Base-by-base conservation (phyloP, 768 basidiomycete species). In the Goffeauzyma gilvescens region DNA sequence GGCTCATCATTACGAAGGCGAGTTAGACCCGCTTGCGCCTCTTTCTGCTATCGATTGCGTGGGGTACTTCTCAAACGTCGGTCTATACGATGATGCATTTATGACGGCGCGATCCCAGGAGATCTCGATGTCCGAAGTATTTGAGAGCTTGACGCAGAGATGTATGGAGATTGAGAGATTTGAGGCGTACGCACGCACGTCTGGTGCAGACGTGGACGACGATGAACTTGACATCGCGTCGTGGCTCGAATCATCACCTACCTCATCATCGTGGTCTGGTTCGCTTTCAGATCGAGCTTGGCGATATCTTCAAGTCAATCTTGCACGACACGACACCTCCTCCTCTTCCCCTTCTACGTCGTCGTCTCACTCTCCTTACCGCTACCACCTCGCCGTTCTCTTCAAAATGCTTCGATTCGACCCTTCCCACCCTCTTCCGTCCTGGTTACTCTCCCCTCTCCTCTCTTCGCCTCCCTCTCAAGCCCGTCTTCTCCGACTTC, bases 121-220 rank as follows among this genome's bases (percentile, higher is more conserved):
- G 25, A 75, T 85, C 31, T 84, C 93, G 60, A 82, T 95, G 80
- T 75, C 76, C 3, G 79, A 84, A 49, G 55, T 90, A 9, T 90
- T 96, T 56, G 72, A 73, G 31, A 70, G 74, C 49, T 65, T 96
- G 49, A 76, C 85, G 0, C 68, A 67, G 27, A 77, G 83, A 56
- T 93, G 87, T 61, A 63, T 89, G 35, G 74, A 78, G 45, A 66
- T 93, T 32, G 72, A 52, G 62, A 33, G 35, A 15, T 42, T 31
- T 30, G 28, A n/a, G 28, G 9, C 8, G 9, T 30, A n/a, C 9
- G 28, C n/a, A 9, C 9, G 28, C n/a, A 30, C 8, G 9, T n/a
- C 9, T 30, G 28, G 9, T 30, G 9, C 9, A 30, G n/a, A n/a
- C 28, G 9, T n/a, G 9, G 28, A n/a, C n/a, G n/a, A n/a, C 8